Conservation (phyloP, 129 eudicot species). For the Pseudognaphalium luteoalbum region DNA sequence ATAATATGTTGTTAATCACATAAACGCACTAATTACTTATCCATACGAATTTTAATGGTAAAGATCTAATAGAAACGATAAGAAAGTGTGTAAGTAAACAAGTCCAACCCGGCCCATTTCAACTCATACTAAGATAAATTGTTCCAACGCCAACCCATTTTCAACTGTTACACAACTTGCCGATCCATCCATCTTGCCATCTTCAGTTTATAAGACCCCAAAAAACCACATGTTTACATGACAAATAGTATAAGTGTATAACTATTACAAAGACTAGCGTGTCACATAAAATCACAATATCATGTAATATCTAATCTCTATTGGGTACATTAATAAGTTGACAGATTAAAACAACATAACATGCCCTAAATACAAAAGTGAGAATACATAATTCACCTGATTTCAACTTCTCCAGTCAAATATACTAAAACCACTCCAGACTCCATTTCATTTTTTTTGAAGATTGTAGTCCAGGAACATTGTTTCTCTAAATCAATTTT, state of each 20-base stretch:
- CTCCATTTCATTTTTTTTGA: slow-evolving; percentile 46
- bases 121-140: not conserved
- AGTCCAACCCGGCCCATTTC: not conserved
- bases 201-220: not conserved
- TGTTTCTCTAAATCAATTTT: slow-evolving; percentile 54
- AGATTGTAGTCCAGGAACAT: slow-evolving; percentile 70
- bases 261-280: too few species aligned
- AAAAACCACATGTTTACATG: not conserved
- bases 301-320: not conserved
- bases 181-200: not conserved
- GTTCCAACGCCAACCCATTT: not conserved
- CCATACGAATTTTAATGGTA: too few species aligned
- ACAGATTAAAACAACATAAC: not conserved
- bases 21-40: too few species aligned
- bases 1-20: too few species aligned
- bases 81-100: not conserved
- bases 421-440: slow-evolving; percentile 66
- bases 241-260: not conserved
- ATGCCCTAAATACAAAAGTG: slow-evolving; percentile 4
- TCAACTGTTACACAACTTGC: not conserved
- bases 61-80: too few species aligned
- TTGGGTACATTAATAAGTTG: not conserved
- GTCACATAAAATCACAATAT: slow-evolving; percentile 10
- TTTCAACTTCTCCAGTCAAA: slow-evolving; percentile 71
- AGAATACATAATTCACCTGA: slow-evolving; percentile 51